Percentiles rank a stretch among this genome's conserved stretches.
phyloP scores from a whole-genome alignment of 495 filamentous ascomycete species.

The Terfezia boudieri region DNA sequence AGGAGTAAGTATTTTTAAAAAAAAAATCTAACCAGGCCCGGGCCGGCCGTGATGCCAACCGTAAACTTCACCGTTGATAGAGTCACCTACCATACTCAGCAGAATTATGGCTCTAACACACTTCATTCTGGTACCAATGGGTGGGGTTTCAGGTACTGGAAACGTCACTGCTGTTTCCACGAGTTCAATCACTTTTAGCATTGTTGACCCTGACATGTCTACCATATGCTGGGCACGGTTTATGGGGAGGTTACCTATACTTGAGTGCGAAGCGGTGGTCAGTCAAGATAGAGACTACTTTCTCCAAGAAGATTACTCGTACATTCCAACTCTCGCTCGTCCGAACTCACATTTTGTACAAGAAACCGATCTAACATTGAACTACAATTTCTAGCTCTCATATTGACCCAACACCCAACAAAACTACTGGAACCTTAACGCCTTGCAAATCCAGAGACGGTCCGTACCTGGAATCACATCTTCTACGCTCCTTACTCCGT shows the following conservation, averaged over 20 bases:
- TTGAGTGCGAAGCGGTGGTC: conserved; percentile 28
- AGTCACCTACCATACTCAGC: conserved; percentile 26
- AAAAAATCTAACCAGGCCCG: no score
- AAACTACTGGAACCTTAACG: conserved; percentile 79
- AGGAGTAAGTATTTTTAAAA: no score
- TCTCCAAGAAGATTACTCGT: conserved; percentile 30
- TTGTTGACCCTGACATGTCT: conserved; percentile 41
- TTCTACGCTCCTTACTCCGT: conserved; percentile 48
- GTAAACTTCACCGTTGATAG: conserved; percentile 30
- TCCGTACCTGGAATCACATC: conserved; percentile 45
- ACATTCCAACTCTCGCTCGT: conserved; percentile 4
- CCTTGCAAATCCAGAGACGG: conserved; percentile 33
- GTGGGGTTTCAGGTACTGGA: conserved; percentile 33
- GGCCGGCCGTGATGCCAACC: conserved; percentile 33
- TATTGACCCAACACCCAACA: conserved; percentile 60
- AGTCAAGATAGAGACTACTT: conserved; percentile 31
- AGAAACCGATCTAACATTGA: background rate
- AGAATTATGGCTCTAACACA: conserved; percentile 35
- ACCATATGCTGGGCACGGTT: conserved; percentile 53
- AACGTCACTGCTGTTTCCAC: conserved; percentile 34
- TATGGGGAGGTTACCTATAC: conserved; percentile 54
- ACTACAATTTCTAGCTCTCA: conserved; percentile 23
- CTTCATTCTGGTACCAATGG: conserved; percentile 38
- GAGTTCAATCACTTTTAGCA: conserved; percentile 56
- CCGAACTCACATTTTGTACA: no score